phyloP scores from a whole-genome alignment of 495 filamentous ascomycete species.

The Aspergillus bertholletiae region DNA sequence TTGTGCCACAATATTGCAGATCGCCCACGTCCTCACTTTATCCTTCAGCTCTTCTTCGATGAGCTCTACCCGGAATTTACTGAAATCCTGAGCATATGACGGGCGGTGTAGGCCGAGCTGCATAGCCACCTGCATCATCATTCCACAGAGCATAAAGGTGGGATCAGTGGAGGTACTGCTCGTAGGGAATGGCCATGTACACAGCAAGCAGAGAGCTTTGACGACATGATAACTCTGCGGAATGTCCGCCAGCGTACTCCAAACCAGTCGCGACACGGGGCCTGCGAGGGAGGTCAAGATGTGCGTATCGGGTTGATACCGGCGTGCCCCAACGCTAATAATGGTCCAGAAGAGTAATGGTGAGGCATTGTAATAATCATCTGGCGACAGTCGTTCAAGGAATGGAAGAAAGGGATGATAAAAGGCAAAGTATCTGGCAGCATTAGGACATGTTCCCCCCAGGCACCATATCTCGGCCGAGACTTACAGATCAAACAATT shows the following conservation, averaged over 20 bases:
- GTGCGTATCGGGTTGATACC: constrained; percentile 60
- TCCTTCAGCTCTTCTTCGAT: constrained; percentile 83
- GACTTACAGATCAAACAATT: constrained; percentile 70
- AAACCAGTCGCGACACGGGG: constrained; percentile 72
- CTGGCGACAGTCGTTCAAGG: constrained; percentile 67
- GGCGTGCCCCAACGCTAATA: constrained; percentile 74
- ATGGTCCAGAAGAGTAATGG: constrained; percentile 86
- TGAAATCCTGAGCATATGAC: constrained; percentile 87
- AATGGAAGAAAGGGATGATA: constrained; percentile 88
- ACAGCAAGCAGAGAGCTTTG: constrained; percentile 84
- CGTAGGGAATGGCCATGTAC: constrained; percentile 86
- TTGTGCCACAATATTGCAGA: constrained; percentile 91
- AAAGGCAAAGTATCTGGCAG: constrained; percentile 61
- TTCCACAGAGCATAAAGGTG: constrained; percentile 83
- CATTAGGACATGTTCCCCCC: constrained; percentile 9
- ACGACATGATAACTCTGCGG: constrained; percentile 88
- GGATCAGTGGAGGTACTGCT: constrained; percentile 84
- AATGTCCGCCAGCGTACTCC: constrained; percentile 77
- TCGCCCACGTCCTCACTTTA: constrained; percentile 84
- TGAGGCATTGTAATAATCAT: constrained; percentile 70
- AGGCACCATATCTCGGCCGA: not conserved
- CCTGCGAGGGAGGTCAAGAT: constrained; percentile 67
- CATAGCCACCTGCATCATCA: constrained; percentile 92
- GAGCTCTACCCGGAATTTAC: constrained; percentile 74
- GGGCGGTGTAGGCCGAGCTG: constrained; percentile 88